These are phyloP conservation scores for Gymnopilus junonius DNA, from an alignment of 768 basidiomycete genomes.

Conservation along the genomic window DNA sequence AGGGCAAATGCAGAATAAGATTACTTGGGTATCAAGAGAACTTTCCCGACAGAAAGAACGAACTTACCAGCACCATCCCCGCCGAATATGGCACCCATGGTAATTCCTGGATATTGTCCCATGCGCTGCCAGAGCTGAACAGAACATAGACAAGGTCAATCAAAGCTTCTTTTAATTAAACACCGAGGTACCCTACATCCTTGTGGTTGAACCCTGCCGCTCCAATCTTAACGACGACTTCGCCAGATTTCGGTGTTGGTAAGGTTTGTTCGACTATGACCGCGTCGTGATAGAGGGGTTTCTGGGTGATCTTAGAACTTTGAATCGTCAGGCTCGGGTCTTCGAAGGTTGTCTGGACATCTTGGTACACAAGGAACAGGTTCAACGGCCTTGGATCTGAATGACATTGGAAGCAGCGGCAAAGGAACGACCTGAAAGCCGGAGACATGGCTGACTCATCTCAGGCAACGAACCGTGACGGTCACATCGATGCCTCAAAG, in stretches of 20 bases:
- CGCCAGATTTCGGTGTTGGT: constrained; percentile 52
- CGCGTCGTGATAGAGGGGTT: constrained; percentile 60
- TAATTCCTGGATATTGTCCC: constrained; percentile 69
- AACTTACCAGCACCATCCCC: constrained; percentile 74
- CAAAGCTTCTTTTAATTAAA: background rate
- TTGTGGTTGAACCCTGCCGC: constrained; percentile 81
- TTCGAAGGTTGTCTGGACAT: constrained; percentile 38
- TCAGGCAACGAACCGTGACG: background rate
- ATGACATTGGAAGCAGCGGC: background rate
- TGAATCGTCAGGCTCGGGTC: constrained; percentile 56
- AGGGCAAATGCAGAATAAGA: background rate
- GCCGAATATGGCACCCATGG: constrained; percentile 63
- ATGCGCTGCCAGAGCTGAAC: constrained; percentile 74
- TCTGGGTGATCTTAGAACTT: constrained; percentile 40
- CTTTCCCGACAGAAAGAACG: background rate
- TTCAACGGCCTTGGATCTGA: background rate
- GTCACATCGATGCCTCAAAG: background rate
- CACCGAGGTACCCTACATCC: constrained; percentile 48
- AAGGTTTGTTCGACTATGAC: constrained; percentile 54
- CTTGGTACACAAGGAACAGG: background rate
- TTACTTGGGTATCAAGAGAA: background rate
- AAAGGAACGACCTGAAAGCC: background rate
- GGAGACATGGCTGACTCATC: background rate
- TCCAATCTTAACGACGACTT: constrained; percentile 69
- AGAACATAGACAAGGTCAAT: background rate